Evolutionary conservation across 208 protist genomes (phyloP).

Genomic region (Blastocrithidia nonstop): DNA sequence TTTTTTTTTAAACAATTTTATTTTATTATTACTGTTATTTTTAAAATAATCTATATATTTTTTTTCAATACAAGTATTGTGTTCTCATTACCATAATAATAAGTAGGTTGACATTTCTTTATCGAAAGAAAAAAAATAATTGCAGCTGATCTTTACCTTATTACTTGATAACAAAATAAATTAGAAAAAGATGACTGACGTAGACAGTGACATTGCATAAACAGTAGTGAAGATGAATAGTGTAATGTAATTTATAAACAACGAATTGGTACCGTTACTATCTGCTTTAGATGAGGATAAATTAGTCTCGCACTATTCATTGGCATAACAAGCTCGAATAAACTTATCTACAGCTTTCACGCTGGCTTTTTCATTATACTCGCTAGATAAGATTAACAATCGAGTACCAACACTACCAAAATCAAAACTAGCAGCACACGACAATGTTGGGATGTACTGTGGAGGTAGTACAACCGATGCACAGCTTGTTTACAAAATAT

Average conservation of each 20-base stretch:
- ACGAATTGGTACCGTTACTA: conserved; percentile 27
- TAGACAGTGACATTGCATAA: conserved; percentile 44
- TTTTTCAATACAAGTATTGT: too few species aligned
- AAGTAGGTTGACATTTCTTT: too few species aligned
- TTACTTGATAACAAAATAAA: conserved; percentile 2
- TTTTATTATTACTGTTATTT: conserved; percentile 9
- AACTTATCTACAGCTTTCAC: conserved; percentile 62
- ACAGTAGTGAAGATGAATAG: conserved; percentile 25
- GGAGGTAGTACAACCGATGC: conserved; percentile 11
- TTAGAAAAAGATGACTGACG: conserved; percentile 29
- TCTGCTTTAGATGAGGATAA: conserved; percentile 45
- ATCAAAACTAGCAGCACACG: neutral
- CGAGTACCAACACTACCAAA: neutral
- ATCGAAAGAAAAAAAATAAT: too few species aligned
- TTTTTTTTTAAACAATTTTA: too few species aligned
- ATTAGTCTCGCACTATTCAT: conserved; percentile 41
- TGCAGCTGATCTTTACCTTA: conserved; percentile 18
- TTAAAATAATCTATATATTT: conserved; percentile 1
- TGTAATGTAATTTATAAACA: conserved; percentile 12
- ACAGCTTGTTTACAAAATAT: conserved; percentile 70
- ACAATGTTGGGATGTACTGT: neutral
- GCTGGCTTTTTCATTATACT: conserved; percentile 40
- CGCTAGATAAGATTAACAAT: conserved; percentile 45
- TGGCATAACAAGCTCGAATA: conserved; percentile 66
- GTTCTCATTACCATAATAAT: too few species aligned